These are phyloP conservation scores for Elaeis guineensis DNA, from an alignment of 176 grass and related monocot species.

Conservation along the genomic window DNA sequence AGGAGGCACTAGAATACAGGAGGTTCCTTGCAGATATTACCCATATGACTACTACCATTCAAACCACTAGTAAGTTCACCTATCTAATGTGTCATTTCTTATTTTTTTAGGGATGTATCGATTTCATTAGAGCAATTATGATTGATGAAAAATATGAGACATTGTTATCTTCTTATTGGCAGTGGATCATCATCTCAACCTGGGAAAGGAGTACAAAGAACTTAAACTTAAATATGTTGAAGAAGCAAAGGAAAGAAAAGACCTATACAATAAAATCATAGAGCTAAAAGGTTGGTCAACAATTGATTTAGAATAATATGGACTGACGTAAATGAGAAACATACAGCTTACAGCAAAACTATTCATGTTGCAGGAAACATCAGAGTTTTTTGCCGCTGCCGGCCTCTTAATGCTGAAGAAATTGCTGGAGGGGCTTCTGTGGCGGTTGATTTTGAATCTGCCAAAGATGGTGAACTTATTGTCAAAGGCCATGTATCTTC, in stretches of 20 bases:
- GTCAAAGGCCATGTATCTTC: conserved; percentile 86
- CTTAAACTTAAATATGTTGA: conserved; percentile 64
- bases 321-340: background rate
- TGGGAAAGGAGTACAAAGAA: conserved; percentile 58
- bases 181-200: conserved; percentile 52
- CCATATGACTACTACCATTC: conserved; percentile 34
- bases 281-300: conserved; percentile 62
- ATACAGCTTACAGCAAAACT: background rate
- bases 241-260: conserved; percentile 69
- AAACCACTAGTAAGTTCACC: conserved; percentile 31
- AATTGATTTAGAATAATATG: conserved; percentile 4
- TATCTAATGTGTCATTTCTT: background rate
- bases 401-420: conserved; percentile 82
- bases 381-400: conserved; percentile 86
- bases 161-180: conserved; percentile 14
- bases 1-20: conserved; percentile 47
- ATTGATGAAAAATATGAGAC: background rate
- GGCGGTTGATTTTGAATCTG: conserved; percentile 69
- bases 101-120: no score
- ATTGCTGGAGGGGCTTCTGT: conserved; percentile 49
- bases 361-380: conserved; percentile 55
- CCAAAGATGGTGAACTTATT: conserved; percentile 80
- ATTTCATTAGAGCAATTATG: background rate
- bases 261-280: conserved; percentile 86
- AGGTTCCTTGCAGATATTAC: conserved; percentile 45